Base-by-base conservation (phyloP, 805 yeast genomes). In the Candida maesae region DNA sequence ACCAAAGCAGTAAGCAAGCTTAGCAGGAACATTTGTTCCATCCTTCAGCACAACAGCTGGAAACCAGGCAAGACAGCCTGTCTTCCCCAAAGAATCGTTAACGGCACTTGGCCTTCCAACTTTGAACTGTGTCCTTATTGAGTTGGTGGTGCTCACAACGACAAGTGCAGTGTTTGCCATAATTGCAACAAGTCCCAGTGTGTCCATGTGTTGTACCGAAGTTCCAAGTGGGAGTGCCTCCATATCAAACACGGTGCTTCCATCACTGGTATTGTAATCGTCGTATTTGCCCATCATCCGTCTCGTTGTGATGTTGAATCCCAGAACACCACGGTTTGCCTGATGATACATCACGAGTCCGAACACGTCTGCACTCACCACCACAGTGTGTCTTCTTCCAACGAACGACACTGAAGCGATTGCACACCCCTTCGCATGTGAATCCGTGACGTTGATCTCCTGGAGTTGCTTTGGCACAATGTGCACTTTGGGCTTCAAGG, bases 1-100 rank as follows among this genome's bases (percentile, higher is more conserved):
- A n/a, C 76, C 67, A 84, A 88, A 84, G 28, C 84, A 68, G 48
- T 80, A 84, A 0, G 84, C 90, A 31, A 86, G 58, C 44, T 70
- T 62, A 0, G 87, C 75, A 0, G 61, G 51, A 53, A 50, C 51
- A 55, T 31, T 41, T 16, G 26, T 36, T 7, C 60, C 52, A 21
- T 54, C 55, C 13, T 47, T 49, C 25, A 41, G 44, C 9, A 52
- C 52, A 3, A 66, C 60, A 10, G 71, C 73, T 0, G 93, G 93
- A 49, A 67, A 80, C 93, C 91, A 83, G 13, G 73, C 60, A 8
- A 80, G 53, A 44, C 75, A 67, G 0, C 81, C 84, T 9, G 69
- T 51, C 20, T 63, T 39, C 0, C 64, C 66, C 26, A 58, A 41
- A 0, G 62, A 33, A 5, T 51, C 53, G 18, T 63, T 51, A 8